These are phyloP conservation scores for Ploettnerulaceae sp. DNA, from an alignment of 2,329 filamentous ascomycete species.

Conservation along the genomic window DNA sequence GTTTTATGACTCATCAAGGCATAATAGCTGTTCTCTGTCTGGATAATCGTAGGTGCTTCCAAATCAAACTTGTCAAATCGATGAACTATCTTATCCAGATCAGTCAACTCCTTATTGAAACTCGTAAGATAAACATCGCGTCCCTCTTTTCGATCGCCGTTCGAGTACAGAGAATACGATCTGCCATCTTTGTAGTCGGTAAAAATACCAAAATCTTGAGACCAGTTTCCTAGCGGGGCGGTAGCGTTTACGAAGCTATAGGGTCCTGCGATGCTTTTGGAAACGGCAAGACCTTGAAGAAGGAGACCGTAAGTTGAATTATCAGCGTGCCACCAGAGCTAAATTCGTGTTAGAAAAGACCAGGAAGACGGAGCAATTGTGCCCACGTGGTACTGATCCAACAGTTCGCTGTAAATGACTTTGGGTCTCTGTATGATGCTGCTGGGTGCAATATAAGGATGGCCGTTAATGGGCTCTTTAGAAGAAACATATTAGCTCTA, in stretches of 20 bases:
- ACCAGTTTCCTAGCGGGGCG: conserved; percentile 56
- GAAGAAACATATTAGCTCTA: not conserved
- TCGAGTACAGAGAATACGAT: conserved; percentile 54
- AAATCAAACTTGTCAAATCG: conserved; percentile 56
- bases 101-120: conserved; percentile 49
- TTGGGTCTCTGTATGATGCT: conserved; percentile 60
- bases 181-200: conserved; percentile 54
- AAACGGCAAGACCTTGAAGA: conserved; percentile 9
- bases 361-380: not conserved
- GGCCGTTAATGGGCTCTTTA: conserved; percentile 46
- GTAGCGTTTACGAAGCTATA: conserved; percentile 41
- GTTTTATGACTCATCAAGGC: conserved; percentile 60
- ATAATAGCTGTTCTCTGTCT: conserved; percentile 56
- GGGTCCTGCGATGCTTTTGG: conserved; percentile 6
- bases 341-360: not conserved
- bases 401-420: conserved; percentile 52
- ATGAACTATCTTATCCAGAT: conserved; percentile 47
- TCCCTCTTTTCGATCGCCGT: conserved; percentile 50
- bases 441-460: conserved; percentile 49
- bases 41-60: conserved; percentile 55
- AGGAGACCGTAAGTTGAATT: conserved; percentile 13
- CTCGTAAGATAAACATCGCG: conserved; percentile 53
- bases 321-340: conserved; percentile 15
- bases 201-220: conserved; percentile 57
- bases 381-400: conserved; percentile 51